Percentiles rank a stretch among this genome's conserved stretches.
Evolutionary conservation across 2,329 filamentous ascomycete species (phyloP).

Genomic region (Xylariaceae sp.): DNA sequence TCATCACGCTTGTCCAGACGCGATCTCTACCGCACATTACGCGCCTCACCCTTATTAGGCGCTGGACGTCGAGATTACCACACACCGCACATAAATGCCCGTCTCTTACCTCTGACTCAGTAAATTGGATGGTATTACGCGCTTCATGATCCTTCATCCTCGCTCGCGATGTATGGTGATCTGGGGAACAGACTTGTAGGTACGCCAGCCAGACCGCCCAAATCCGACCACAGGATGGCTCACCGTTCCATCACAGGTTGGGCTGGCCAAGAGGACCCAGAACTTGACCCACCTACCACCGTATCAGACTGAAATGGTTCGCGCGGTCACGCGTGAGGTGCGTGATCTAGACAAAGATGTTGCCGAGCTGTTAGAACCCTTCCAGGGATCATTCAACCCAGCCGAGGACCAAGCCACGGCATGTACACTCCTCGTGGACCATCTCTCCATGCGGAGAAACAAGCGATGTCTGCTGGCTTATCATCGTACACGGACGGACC

Average conservation of each 20-base stretch:
- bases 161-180: slow-evolving; percentile 96
- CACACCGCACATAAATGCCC: too few species aligned
- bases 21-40: too few species aligned
- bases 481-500: slow-evolving; percentile 82
- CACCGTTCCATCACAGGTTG: slow-evolving; percentile 52
- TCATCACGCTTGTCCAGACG: too few species aligned
- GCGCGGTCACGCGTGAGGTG: slow-evolving; percentile 81
- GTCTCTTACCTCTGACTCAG: too few species aligned
- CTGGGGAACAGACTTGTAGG: slow-evolving; percentile 75
- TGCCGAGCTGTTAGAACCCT: slow-evolving; percentile 68
- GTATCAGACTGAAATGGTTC: slow-evolving; percentile 88
- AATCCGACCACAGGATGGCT: slow-evolving; percentile 3
- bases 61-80: too few species aligned
- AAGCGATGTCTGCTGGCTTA: slow-evolving; percentile 94
- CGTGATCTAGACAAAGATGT: slow-evolving; percentile 88
- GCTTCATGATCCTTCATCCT: not conserved
- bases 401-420: slow-evolving; percentile 74
- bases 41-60: too few species aligned
- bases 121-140: too few species aligned
- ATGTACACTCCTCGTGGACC: slow-evolving; percentile 84
- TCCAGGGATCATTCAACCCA: slow-evolving; percentile 79
- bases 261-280: slow-evolving; percentile 92
- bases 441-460: slow-evolving; percentile 90
- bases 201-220: slow-evolving; percentile 3
- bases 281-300: slow-evolving; percentile 78